These are phyloP conservation scores for Oidium heveae DNA, from an alignment of 2,329 filamentous ascomycete species.

Conservation along the genomic window DNA sequence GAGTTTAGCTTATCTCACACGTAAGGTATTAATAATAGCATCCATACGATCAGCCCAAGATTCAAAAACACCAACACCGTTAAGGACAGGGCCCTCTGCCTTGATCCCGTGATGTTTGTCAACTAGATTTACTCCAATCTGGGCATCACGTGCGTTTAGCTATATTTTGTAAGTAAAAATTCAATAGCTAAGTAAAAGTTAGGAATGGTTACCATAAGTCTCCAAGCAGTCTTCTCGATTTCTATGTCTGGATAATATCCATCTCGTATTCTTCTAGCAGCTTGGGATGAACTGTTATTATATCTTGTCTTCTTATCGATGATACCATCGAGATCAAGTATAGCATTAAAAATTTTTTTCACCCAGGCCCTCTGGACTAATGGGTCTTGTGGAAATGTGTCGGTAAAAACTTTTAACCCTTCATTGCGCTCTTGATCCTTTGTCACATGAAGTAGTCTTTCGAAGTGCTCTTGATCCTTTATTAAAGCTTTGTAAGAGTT, in stretches of 20 bases:
- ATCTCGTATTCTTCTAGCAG: background rate
- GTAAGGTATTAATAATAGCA: conserved; percentile 1
- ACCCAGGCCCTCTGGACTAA: background rate
- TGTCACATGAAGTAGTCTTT: background rate
- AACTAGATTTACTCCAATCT: background rate
- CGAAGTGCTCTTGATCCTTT: background rate
- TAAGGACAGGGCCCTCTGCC: background rate
- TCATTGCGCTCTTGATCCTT: background rate
- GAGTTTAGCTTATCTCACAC: background rate
- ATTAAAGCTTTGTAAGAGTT: background rate
- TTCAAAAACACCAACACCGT: background rate
- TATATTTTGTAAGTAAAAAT: background rate
- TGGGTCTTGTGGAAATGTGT: conserved; percentile 1
- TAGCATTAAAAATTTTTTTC: conserved; percentile 1
- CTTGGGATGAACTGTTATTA: conserved; percentile 1
- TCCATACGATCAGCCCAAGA: conserved; percentile 1
- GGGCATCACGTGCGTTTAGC: background rate
- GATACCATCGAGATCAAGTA: conserved; percentile 1
- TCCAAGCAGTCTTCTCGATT: conserved; percentile 1
- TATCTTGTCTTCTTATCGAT: conserved; percentile 1
- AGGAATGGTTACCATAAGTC: background rate
- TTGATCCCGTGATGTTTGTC: background rate
- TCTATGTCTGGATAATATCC: conserved; percentile 1
- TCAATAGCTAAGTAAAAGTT: background rate
- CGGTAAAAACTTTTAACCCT: background rate